Evolutionary conservation across 768 basidiomycete species (phyloP), one percentile per base, ranked within the genome.

Genomic region (Fomitopsis pulvina): DNA sequence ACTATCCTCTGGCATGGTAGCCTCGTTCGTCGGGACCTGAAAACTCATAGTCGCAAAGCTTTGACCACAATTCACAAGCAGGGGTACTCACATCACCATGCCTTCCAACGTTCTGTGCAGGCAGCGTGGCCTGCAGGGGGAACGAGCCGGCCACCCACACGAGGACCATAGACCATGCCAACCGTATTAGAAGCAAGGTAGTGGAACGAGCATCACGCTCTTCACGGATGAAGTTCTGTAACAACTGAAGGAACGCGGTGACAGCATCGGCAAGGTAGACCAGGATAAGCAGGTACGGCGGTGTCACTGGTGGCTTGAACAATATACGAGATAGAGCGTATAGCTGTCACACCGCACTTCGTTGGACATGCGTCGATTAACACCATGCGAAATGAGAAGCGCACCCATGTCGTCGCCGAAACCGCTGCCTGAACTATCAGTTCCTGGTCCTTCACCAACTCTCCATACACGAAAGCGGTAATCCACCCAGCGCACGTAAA

Each of bases 1-100:
- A 56, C 74, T 70, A 59, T 87, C 84, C 63, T 87, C 84, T 8
- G 85, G 83, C 60, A 76, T 78, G 3, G 81, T 74, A 26, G 74
- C 57, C 10, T 57, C 57, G 46, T 62, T 69, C 6, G 79, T 77
- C 1, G 82, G 79, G 5, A 37, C 34, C 34, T 37, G 14, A 14
- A 14, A 54, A 26, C n/a, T n/a, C n/a, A n/a, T n/a, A n/a, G n/a
- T n/a, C n/a, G n/a, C n/a, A n/a, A n/a, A n/a, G n/a, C n/a, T 45
- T 10, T 41, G 45, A 42, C 43, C 29, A 43, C n/a, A 32, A n/a
- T 51, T 26, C 20, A 21, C 10, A 47, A 39, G 29, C 10, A 28
- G 5, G 30, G 37, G 40, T 27, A 59, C 74, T 50, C 57, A 78
- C 81, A 61, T 81, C 76, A 43, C 65, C 63, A 20, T 67, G 60